Evolutionary conservation across 495 filamentous ascomycete species (phyloP), one percentile per base, ranked within the genome.

Genomic region (Sabuloglossum arenarium): DNA sequence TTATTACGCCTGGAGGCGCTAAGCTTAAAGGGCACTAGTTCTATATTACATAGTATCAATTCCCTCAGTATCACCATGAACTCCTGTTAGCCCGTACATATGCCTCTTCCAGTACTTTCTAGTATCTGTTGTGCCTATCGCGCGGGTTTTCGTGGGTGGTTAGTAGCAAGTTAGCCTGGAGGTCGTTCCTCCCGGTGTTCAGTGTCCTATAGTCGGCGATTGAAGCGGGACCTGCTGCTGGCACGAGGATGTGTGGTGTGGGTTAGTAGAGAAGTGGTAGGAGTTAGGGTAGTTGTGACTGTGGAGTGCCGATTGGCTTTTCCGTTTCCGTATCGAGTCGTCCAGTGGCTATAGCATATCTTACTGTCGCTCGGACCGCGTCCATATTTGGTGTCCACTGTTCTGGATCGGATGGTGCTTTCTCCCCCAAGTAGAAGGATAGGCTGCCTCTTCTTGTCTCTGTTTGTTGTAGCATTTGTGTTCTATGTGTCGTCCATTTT

Each of bases 281-380:
- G 34, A 14, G 1, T 6, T 6, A 14, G 12, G 34, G 11, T 2
- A 14, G 34, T 37, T 37, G 12, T 37, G 16, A 2, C 16, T 14
- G 34, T 14, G 1, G 16, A 1, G 10, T 37, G 12, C 16, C 34
- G 16, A 14, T 14, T 14, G 12, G 2, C 16, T 37, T 6, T 14
- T 37, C 34, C 12, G 11, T 9, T 14, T 37, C 56, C 54, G 52
- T 56, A 23, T 69, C 63, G 25, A 70, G 64, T 61, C 66, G 65
- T 57, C 65, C 65, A 32, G 64, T 71, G 29, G 63, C 57, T 55
- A 70, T 67, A 14, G 66, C 62, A 56, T 64, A 67, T 52, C 61
- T 62, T 63, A 70, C 65, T 57, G 64, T 64, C 56, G 60, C 66
- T 25, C 60, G 61, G 56, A 69, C 69, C 51, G 64, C 66, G 49